Evolutionary conservation across 495 filamentous ascomycete genomes (phyloP).

Genomic region (Lasiosphaeria hispida): DNA sequence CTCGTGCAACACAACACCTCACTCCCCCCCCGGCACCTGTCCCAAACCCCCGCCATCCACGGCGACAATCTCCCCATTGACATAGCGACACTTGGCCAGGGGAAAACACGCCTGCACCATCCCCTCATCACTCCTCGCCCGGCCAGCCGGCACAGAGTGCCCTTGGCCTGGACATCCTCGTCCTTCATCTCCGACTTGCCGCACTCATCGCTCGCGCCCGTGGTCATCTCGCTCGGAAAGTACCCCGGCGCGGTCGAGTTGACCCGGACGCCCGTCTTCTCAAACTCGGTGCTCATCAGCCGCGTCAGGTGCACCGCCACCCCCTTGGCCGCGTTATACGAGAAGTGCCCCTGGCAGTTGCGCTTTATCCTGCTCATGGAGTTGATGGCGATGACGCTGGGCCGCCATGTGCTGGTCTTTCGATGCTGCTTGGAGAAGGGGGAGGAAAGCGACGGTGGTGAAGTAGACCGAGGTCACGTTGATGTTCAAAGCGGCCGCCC

Average conservation of each 20-base stretch:
- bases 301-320: constrained; percentile 59
- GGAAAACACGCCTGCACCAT: constrained; percentile 57
- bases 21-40: constrained; percentile 16
- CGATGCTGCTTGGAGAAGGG: constrained; percentile 48
- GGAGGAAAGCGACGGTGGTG: constrained; percentile 58
- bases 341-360: constrained; percentile 49
- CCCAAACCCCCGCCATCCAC: constrained; percentile 57
- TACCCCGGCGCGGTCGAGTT: constrained; percentile 64
- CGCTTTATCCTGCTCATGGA: constrained; percentile 58
- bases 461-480: constrained; percentile 60
- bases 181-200: constrained; percentile 52
- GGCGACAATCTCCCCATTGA: constrained; percentile 60
- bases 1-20: too few species aligned
- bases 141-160: constrained; percentile 47
- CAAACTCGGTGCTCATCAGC: constrained; percentile 52
- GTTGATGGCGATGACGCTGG: constrained; percentile 39
- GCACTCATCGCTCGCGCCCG: constrained; percentile 15
- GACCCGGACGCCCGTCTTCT: constrained; percentile 51
- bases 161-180: constrained; percentile 52
- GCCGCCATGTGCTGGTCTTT: constrained; percentile 21
- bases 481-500: constrained; percentile 50
- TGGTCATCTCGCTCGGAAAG: constrained; percentile 56
- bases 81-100: constrained; percentile 57
- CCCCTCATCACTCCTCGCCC: constrained; percentile 54
- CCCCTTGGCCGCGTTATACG: constrained; percentile 60